Percentiles rank a stretch among this genome's conserved stretches.
Conservation (phyloP, 2,329 filamentous ascomycete genomes). For the Diaporthe helianthi region DNA sequence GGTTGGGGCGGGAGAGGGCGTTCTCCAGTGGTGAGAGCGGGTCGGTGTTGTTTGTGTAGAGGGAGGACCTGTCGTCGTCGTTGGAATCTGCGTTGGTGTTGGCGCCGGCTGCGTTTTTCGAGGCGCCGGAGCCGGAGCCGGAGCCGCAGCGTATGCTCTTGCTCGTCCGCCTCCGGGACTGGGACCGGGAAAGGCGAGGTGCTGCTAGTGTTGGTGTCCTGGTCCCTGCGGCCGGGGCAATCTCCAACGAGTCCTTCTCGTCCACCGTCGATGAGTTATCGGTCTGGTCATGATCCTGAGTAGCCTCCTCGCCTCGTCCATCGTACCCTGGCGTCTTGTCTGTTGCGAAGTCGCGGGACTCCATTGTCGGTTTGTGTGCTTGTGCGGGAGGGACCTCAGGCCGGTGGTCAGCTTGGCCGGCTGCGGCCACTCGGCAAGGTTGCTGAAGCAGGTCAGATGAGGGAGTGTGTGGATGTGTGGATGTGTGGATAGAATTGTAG, state of each 20-base stretch:
- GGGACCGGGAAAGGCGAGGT: background rate
- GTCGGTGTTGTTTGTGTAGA: conserved; percentile 27
- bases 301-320: background rate
- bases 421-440: background rate
- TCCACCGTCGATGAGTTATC: conserved; percentile 21
- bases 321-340: background rate
- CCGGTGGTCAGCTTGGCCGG: background rate
- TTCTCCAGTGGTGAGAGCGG: conserved; percentile 32
- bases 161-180: conserved; percentile 6
- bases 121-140: conserved; percentile 22
- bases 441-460: background rate
- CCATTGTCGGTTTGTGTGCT: background rate
- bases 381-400: background rate
- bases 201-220: background rate
- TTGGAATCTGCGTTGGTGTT: background rate
- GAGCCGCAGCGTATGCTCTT: conserved; percentile 1
- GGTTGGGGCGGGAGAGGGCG: conserved; percentile 28
- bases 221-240: background rate
- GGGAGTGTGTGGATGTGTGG: background rate
- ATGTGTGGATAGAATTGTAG: background rate
- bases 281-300: conserved; percentile 17
- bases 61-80: conserved; percentile 19
- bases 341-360: conserved; percentile 6
- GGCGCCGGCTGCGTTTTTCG: background rate
- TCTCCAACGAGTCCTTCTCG: conserved; percentile 16